Evolutionary conservation across 2,329 filamentous ascomycete species (phyloP), one percentile per base, ranked within the genome.

Genomic region (Endocalyx cinctus): DNA sequence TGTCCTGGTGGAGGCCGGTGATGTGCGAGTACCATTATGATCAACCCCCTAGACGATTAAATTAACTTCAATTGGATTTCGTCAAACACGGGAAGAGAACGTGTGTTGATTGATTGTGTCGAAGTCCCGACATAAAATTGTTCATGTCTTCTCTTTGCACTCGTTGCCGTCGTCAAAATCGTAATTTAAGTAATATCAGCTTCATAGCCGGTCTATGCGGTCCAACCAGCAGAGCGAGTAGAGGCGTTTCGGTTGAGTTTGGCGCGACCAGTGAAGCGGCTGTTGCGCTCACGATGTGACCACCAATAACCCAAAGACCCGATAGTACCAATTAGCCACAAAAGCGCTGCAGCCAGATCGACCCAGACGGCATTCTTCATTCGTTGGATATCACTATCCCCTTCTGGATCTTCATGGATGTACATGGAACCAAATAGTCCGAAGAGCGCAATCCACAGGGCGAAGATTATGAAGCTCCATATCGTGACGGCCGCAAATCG

Each of bases 341-440:
- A 67, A 11, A 87, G 54, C 57, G 87, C 74, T 55, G 82, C 86
- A 29, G 74, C 66, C 31, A 94, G 59, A 57, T 90, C 84, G 28
- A 94, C 70, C 84, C 86, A 94, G 12, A 92, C 85, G 5, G 87
- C 85, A 53, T 82, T 79, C 65, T 88, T 87, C 87, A 95, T 94
- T 36, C 85, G 74, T 45, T 69, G 64, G 37, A 90, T 72, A 31
- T 72, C 79, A 25, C 50, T 48, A 53, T 85, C 72, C 11, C 79
- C 79, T 54, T 83, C 68, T 0, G 80, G 58, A 38, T 87, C 58
- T 50, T 80, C 79, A 34, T 75, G 60, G 54, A 94, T 84, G 67
- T 82, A 95, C 70, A 90, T 63, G 62, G 73, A 79, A 34, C 81
- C 88, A 55, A 95, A 95, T 39, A 92, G 66, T 13, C 87, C 88